phyloP scores from a whole-genome alignment of 345 rosid species.

The Linum lewisii region DNA sequence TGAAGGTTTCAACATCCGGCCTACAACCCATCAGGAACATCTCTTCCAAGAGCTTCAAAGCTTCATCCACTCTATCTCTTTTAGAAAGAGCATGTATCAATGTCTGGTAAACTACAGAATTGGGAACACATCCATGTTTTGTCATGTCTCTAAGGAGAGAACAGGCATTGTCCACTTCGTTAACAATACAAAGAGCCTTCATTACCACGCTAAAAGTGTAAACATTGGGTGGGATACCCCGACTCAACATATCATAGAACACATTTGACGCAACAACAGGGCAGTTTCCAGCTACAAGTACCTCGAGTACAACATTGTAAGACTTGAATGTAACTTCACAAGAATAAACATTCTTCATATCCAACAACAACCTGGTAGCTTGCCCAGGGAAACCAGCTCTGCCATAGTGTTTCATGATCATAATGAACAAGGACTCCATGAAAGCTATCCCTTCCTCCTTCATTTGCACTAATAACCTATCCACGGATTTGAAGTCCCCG shows the following conservation, averaged over 20 bases:
- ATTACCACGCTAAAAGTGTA: constrained; percentile 62
- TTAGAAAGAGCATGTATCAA: constrained; percentile 65
- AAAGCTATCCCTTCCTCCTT: constrained; percentile 62
- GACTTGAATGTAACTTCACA: constrained; percentile 62
- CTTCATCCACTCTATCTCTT: constrained; percentile 54
- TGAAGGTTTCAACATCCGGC: constrained; percentile 77
- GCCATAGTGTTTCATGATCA: constrained; percentile 62
- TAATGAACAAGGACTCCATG: constrained; percentile 57
- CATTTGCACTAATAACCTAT: constrained; percentile 58
- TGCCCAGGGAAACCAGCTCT: constrained; percentile 69
- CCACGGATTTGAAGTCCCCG: constrained; percentile 54
- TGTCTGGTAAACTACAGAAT: constrained; percentile 63
- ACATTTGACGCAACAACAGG: constrained; percentile 59
- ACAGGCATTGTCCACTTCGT: constrained; percentile 63
- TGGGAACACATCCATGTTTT: constrained; percentile 75
- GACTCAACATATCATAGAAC: constrained; percentile 72
- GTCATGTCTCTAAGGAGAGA: constrained; percentile 74
- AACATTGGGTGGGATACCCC: constrained; percentile 55
- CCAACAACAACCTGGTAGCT: constrained; percentile 63
- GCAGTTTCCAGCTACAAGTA: constrained; percentile 47
- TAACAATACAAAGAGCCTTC: constrained; percentile 64
- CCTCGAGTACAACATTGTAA: constrained; percentile 59
- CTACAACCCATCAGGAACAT: constrained; percentile 78
- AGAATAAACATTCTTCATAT: constrained; percentile 48
- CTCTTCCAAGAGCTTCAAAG: constrained; percentile 62